A percentile compares a stretch with the other conserved stretches of the same genome.
phyloP scores from a whole-genome alignment of 768 basidiomycete species.

The Tephrocybe sp. region DNA sequence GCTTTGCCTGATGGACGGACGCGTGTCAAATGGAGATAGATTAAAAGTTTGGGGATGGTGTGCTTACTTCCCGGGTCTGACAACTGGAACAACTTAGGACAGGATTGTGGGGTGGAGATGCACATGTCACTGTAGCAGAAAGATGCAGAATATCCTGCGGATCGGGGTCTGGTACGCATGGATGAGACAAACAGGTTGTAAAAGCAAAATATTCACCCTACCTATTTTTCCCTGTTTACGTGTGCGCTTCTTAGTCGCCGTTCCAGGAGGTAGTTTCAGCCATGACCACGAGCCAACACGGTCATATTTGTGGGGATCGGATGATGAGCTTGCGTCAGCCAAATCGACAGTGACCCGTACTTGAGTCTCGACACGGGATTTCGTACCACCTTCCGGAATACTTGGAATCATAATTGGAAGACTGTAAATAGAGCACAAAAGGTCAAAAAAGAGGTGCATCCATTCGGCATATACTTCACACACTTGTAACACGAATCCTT shows the following conservation, averaged over 20 bases:
- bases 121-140: conserved; percentile 73
- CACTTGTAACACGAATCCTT: conserved; percentile 79
- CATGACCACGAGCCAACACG: conserved; percentile 90
- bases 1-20: conserved; percentile 61
- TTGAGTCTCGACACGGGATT: conserved; percentile 95
- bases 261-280: conserved; percentile 76
- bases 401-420: conserved; percentile 81
- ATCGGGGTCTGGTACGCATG: conserved; percentile 51
- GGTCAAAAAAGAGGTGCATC: conserved; percentile 13
- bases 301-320: conserved; percentile 65
- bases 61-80: conserved; percentile 75
- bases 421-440: conserved; percentile 31
- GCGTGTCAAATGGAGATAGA: conserved; percentile 4
- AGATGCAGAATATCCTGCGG: conserved; percentile 71
- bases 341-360: conserved; percentile 82
- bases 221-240: conserved; percentile 85
- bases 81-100: conserved; percentile 88
- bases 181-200: conserved; percentile 16
- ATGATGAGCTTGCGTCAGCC: conserved; percentile 62
- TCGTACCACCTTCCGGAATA: conserved; percentile 79
- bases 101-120: conserved; percentile 71
- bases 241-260: conserved; percentile 80
- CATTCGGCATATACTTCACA: conserved; percentile 22
- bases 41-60: conserved; percentile 1
- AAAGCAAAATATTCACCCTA: conserved; percentile 23